These are phyloP conservation scores for Pseudogymnoascus sp. DNA, from an alignment of 2,329 filamentous ascomycete genomes.

Conservation along the genomic window DNA sequence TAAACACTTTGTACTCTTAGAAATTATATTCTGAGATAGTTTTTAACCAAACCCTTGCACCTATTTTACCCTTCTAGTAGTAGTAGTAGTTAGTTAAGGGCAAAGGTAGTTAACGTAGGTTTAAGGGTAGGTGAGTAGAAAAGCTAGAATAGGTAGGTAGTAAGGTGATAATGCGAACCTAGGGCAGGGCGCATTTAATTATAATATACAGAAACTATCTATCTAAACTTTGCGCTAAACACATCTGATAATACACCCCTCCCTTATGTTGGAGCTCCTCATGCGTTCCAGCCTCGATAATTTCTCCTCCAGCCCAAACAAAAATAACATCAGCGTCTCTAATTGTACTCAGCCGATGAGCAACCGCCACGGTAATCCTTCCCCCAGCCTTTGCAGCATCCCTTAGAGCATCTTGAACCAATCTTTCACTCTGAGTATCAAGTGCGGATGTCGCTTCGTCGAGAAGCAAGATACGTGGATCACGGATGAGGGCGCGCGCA, in stretches of 20 bases:
- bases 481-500: constrained; percentile 65
- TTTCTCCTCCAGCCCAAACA: constrained; percentile 77
- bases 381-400: background rate
- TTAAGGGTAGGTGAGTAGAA: too few species aligned
- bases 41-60: too few species aligned
- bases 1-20: too few species aligned
- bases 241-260: constrained; percentile 19
- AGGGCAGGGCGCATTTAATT: too few species aligned
- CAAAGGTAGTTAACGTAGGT: too few species aligned
- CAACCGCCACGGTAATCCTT: constrained; percentile 43
- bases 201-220: background rate
- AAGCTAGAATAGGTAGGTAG: too few species aligned
- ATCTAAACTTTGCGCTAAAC: constrained; percentile 17
- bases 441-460: constrained; percentile 83
- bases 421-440: constrained; percentile 52
- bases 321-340: constrained; percentile 94
- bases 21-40: too few species aligned
- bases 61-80: too few species aligned
- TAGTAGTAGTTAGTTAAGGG: too few species aligned
- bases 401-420: background rate
- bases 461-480: constrained; percentile 65
- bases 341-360: constrained; percentile 85
- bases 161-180: too few species aligned
- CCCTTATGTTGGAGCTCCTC: constrained; percentile 15
- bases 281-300: constrained; percentile 49